phyloP scores from a whole-genome alignment of 2,329 filamentous ascomycete genomes.

The Fusarium clavum region DNA sequence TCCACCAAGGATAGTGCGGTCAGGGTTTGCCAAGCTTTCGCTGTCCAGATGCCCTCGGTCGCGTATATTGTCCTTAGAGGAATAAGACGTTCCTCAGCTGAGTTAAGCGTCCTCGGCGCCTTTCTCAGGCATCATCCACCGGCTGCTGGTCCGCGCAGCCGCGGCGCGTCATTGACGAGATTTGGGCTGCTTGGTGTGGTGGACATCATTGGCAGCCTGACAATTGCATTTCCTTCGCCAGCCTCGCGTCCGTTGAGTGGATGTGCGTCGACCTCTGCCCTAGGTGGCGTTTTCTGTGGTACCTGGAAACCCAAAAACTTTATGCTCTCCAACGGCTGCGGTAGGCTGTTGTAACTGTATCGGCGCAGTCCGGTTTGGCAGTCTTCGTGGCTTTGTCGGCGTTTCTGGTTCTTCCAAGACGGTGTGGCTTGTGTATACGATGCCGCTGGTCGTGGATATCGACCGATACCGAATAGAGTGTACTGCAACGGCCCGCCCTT shows the following conservation, averaged over 20 bases:
- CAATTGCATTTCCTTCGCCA: slow-evolving; percentile 26
- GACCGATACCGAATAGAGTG: slow-evolving; percentile 34
- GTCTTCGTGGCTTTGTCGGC: slow-evolving; percentile 12
- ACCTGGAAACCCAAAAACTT: slow-evolving; percentile 17
- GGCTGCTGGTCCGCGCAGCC: slow-evolving; percentile 32
- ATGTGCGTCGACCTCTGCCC: slow-evolving; percentile 17
- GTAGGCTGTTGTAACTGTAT: slow-evolving; percentile 14
- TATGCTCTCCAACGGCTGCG: slow-evolving; percentile 22
- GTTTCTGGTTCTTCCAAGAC: slow-evolving; percentile 16
- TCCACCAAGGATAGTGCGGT: slow-evolving; percentile 40
- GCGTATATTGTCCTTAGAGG: slow-evolving; percentile 20
- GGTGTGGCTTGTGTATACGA: slow-evolving; percentile 43
- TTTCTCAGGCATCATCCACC: slow-evolving; percentile 38
- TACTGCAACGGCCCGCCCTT: slow-evolving; percentile 46
- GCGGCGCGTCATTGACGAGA: slow-evolving; percentile 37
- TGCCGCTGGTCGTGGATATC: slow-evolving; percentile 26
- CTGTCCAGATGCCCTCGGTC: slow-evolving; percentile 26
- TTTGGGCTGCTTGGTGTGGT: slow-evolving; percentile 33
- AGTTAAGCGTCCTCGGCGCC: slow-evolving; percentile 43
- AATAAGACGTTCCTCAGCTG: slow-evolving; percentile 42
- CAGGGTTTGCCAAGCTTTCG: slow-evolving; percentile 43
- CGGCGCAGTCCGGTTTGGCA: slow-evolving; percentile 7
- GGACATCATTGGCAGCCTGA: slow-evolving; percentile 17
- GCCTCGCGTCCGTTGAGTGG: slow-evolving; percentile 40
- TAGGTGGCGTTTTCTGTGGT: slow-evolving; percentile 30